These are phyloP conservation scores for Sanguinoderma infundibulare DNA, from an alignment of 1,284 basidiomycete species.

Conservation along the genomic window DNA sequence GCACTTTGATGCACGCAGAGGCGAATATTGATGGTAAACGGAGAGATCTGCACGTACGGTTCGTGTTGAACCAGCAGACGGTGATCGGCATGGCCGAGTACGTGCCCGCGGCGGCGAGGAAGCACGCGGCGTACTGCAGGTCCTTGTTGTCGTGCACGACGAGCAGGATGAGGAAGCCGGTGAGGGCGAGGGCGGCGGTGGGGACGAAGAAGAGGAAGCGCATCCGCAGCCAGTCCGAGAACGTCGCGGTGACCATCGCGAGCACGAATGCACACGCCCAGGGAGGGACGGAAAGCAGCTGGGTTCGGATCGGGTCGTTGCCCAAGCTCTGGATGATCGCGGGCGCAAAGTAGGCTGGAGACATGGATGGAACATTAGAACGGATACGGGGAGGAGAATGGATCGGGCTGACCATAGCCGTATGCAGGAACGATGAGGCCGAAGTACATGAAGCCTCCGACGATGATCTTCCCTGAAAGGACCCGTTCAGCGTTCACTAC, in stretches of 20 bases:
- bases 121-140: conserved; percentile 37
- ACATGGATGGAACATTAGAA: not conserved
- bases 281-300: conserved; percentile 58
- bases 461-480: conserved; percentile 34
- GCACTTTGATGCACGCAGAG: not conserved
- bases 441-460: conserved; percentile 40
- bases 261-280: conserved; percentile 41
- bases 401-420: conserved; percentile 29
- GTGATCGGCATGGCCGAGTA: conserved; percentile 37
- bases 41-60: conserved; percentile 25
- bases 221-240: conserved; percentile 32
- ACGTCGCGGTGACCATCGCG: conserved; percentile 33
- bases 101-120: conserved; percentile 36
- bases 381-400: not conserved
- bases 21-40: not conserved
- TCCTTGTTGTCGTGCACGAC: conserved; percentile 33
- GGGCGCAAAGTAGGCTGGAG: conserved; percentile 37
- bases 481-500: not conserved
- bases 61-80: conserved; percentile 40
- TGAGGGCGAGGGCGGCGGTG: conserved; percentile 28
- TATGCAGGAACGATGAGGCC: conserved; percentile 38
- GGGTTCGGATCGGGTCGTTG: conserved; percentile 47
- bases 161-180: conserved; percentile 36
- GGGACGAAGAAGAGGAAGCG: conserved; percentile 35
- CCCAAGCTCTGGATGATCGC: conserved; percentile 45